Evolutionary conservation across 495 filamentous ascomycete genomes (phyloP).

Genomic region (Aspergillus asperescens): DNA sequence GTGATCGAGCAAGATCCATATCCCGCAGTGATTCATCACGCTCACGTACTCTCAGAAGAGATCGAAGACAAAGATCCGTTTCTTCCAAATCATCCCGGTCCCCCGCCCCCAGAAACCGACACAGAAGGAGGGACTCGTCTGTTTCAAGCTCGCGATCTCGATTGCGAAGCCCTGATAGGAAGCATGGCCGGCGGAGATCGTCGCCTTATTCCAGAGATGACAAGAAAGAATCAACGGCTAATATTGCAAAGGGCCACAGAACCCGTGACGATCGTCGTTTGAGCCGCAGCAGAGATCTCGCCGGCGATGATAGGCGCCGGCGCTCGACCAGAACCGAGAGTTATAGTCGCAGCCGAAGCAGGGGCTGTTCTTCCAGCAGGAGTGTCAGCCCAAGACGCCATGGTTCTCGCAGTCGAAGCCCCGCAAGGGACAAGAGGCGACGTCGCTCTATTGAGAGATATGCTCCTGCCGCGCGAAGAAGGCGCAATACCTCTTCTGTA

Average conservation of each 20-base stretch:
- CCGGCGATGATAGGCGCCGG: conserved; percentile 34
- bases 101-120: conserved; percentile 26
- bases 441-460: conserved; percentile 51
- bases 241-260: conserved; percentile 45
- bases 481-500: conserved; percentile 48
- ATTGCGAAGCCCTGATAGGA: conserved; percentile 30
- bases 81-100: conserved; percentile 45
- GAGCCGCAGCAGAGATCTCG: conserved; percentile 34
- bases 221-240: conserved; percentile 40
- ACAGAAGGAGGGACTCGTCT: conserved; percentile 32
- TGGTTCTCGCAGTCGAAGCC: conserved; percentile 22
- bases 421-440: conserved; percentile 41
- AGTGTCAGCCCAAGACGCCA: conserved; percentile 29
- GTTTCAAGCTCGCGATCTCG: conserved; percentile 39
- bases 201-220: conserved; percentile 39
- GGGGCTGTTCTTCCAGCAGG: conserved; percentile 36
- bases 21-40: conserved; percentile 48
- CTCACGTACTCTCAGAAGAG: conserved; percentile 60
- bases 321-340: conserved; percentile 39
- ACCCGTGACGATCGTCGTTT: conserved; percentile 35
- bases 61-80: conserved; percentile 38
- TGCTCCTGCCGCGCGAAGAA: conserved; percentile 43
- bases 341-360: conserved; percentile 38
- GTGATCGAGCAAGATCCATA: conserved; percentile 50
- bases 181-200: conserved; percentile 34